phyloP scores from a whole-genome alignment of 139 green algal species.

The Zygnema circumcarinatum region DNA sequence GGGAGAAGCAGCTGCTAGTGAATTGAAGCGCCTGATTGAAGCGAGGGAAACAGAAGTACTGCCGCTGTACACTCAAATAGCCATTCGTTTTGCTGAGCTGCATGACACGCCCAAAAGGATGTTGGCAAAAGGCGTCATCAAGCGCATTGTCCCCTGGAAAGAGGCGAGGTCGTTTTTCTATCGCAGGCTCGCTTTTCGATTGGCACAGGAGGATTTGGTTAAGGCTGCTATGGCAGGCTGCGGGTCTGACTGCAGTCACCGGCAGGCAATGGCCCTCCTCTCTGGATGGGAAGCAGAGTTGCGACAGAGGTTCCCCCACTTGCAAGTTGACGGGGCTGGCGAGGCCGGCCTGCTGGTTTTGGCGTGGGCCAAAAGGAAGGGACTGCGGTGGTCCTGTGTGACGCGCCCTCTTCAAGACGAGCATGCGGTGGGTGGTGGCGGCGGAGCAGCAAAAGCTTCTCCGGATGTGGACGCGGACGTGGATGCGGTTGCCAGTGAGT shows the following conservation, averaged over 20 bases:
- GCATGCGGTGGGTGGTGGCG: not conserved
- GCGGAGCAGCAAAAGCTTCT: not conserved
- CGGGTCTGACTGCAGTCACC: not conserved
- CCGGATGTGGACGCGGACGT: not conserved
- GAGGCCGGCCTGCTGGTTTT: not conserved
- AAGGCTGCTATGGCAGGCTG: not conserved
- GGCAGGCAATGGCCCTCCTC: conserved; percentile 14
- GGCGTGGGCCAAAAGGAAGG: not conserved
- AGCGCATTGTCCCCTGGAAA: conserved; percentile 85
- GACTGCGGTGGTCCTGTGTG: not conserved
- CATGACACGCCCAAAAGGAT: conserved; percentile 96
- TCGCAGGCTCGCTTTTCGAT: conserved; percentile 75
- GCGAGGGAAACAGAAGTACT: conserved; percentile 57
- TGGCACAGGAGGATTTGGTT: conserved; percentile 52
- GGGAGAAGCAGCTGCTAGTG: not conserved
- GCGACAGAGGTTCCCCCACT: not conserved
- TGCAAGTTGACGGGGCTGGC: too few species aligned
- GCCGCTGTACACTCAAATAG: conserved; percentile 81
- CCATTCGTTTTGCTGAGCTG: conserved; percentile 90
- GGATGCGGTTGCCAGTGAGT: not conserved
- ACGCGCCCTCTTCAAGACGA: too few species aligned
- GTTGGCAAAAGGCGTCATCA: conserved; percentile 88
- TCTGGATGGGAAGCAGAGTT: too few species aligned
- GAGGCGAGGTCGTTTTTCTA: conserved; percentile 84
- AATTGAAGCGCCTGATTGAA: conserved; percentile 39